Conservation (phyloP, 192 early-diverging fungal species). For the Umbelopsis isabellina region DNA sequence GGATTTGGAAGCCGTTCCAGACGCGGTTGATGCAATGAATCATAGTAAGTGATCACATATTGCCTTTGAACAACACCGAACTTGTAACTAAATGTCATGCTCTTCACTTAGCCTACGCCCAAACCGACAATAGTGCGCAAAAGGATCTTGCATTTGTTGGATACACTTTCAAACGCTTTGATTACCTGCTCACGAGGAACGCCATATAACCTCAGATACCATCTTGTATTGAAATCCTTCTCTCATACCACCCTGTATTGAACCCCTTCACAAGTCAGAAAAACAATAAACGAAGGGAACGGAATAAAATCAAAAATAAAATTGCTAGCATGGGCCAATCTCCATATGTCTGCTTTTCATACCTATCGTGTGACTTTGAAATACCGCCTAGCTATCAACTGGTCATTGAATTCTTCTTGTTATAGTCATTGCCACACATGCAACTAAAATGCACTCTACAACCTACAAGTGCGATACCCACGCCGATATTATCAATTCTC, state of each 20-base stretch:
- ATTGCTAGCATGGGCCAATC: too few relatives aligned
- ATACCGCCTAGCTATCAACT: too few relatives aligned
- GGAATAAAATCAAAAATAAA: neutral
- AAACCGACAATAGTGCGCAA: constrained; percentile 52
- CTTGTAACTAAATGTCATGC: neutral
- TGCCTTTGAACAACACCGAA: neutral
- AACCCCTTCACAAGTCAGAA: neutral
- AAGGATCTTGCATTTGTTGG: constrained; percentile 98
- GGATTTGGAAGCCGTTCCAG: constrained; percentile 80
- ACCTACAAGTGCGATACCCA: constrained; percentile 34
- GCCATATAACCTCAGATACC: constrained; percentile 46
- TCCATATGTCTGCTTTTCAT: too few relatives aligned
- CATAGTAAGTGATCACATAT: constrained; percentile 22
- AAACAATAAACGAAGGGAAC: neutral
- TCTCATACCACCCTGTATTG: neutral
- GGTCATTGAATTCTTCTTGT: neutral
- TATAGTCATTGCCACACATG: neutral
- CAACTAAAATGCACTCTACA: constrained; percentile 34
- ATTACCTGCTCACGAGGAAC: constrained; percentile 77
- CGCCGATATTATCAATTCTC: constrained; percentile 39
- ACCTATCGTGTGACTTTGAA: too few relatives aligned
- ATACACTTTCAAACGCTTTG: constrained; percentile 97
- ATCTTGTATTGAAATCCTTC: constrained; percentile 1
- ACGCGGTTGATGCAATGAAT: constrained; percentile 32
- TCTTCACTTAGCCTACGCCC: constrained; percentile 19